phyloP scores from a whole-genome alignment of 2,329 filamentous ascomycete genomes.

The Aureobasidium sp. region DNA sequence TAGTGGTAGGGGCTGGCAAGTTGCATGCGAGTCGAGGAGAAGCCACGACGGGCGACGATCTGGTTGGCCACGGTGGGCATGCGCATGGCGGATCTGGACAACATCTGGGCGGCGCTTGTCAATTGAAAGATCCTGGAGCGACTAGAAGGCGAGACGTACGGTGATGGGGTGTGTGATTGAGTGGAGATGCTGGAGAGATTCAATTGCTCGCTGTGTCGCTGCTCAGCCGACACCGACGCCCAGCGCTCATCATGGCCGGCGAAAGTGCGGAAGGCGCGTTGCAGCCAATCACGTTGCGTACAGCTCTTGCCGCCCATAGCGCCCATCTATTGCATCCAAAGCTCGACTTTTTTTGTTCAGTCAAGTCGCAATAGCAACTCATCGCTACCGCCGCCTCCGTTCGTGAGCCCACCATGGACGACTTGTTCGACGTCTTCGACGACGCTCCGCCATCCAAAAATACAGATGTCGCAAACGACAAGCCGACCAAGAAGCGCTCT shows the following conservation, averaged over 20 bases:
- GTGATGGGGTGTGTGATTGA: not conserved
- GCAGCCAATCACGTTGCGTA: slow-evolving; percentile 2
- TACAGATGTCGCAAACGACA: slow-evolving; percentile 22
- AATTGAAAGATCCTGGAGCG: not conserved
- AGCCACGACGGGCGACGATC: slow-evolving; percentile 79
- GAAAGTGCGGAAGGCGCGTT: slow-evolving; percentile 14
- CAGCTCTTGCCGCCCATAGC: not conserved
- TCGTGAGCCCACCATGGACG: slow-evolving; percentile 30
- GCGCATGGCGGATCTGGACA: slow-evolving; percentile 61
- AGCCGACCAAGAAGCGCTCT: slow-evolving; percentile 75
- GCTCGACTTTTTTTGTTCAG: slow-evolving; percentile 10
- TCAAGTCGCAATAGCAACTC: not conserved
- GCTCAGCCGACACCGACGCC: slow-evolving; percentile 2
- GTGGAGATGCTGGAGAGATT: slow-evolving; percentile 15
- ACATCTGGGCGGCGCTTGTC: slow-evolving; percentile 55
- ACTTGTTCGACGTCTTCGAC: slow-evolving; percentile 41
- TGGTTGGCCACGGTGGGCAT: slow-evolving; percentile 53
- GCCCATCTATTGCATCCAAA: slow-evolving; percentile 1
- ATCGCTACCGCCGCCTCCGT: not conserved
- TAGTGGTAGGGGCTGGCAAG: slow-evolving; percentile 94
- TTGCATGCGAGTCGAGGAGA: slow-evolving; percentile 83
- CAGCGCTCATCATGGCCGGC: not conserved
- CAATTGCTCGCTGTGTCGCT: slow-evolving; percentile 7
- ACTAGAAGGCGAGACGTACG: not conserved
- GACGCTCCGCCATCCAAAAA: slow-evolving; percentile 24